A percentile compares a stretch with the other conserved stretches of the same genome.
Evolutionary conservation across 2,329 filamentous ascomycete genomes (phyloP).

Genomic region (Aspergillus felis): DNA sequence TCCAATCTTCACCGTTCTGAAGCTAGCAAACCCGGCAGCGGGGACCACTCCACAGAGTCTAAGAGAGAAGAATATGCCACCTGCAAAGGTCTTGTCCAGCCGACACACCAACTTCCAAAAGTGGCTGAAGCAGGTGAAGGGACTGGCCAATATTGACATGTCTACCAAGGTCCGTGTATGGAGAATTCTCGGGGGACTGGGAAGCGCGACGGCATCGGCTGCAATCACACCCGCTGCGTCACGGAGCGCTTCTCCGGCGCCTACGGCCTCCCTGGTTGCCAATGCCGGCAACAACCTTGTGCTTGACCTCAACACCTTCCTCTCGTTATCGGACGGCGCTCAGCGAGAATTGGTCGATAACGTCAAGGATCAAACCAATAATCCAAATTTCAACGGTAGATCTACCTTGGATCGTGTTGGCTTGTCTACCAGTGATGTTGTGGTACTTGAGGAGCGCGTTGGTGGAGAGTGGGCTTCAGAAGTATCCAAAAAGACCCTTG

Average conservation of each 20-base stretch:
- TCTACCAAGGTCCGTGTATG: conserved; percentile 74
- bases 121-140: conserved; percentile 75
- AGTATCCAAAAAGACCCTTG: conserved; percentile 39
- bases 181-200: conserved; percentile 52
- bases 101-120: conserved; percentile 64
- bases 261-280: conserved; percentile 39
- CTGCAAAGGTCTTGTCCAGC: conserved; percentile 67
- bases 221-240: conserved; percentile 43
- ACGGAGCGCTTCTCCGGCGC: conserved; percentile 42
- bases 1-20: conserved; percentile 78
- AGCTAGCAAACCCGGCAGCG: conserved; percentile 61
- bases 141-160: conserved; percentile 61
- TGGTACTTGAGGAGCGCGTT: conserved; percentile 80
- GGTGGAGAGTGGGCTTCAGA: conserved; percentile 57
- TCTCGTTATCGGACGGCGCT: conserved; percentile 56
- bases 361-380: conserved; percentile 65
- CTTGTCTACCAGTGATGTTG: conserved; percentile 66
- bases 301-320: conserved; percentile 61
- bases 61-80: conserved; percentile 58
- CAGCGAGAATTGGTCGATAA: conserved; percentile 62
- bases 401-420: conserved; percentile 63
- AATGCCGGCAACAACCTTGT: conserved; percentile 50
- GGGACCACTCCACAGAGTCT: conserved; percentile 57
- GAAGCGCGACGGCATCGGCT: conserved; percentile 42
- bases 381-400: conserved; percentile 73